Percentiles rank a stretch among this genome's conserved stretches.
phyloP scores from a whole-genome alignment of 73 alveolate genomes.

The Blepharisma japonicum region DNA sequence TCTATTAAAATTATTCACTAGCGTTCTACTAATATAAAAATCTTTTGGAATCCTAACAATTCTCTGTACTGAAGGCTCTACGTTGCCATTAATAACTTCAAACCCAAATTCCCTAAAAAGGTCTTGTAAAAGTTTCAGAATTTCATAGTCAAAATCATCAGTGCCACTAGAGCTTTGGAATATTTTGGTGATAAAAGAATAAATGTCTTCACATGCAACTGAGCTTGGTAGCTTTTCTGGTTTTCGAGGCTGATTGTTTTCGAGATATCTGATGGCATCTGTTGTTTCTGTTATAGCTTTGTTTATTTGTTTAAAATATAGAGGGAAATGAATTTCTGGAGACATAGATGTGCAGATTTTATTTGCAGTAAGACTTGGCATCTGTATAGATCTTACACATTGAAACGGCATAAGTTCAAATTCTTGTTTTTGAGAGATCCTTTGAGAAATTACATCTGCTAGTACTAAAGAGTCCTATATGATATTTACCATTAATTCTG shows the following conservation, averaged over 20 bases:
- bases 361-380: conserved; percentile 13
- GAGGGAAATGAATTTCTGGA: not conserved
- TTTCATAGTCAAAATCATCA: not conserved
- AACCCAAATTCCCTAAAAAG: not conserved
- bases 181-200: no score
- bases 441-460: not conserved
- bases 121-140: not conserved
- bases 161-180: no score
- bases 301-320: not conserved
- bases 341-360: not conserved
- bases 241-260: no score
- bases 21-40: not conserved
- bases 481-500: not conserved
- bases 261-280: not conserved
- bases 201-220: no score
- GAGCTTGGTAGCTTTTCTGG: no score
- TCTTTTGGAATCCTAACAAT: conserved; percentile 10
- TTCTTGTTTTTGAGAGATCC: not conserved
- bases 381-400: not conserved
- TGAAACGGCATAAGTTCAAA: conserved; percentile 2
- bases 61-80: conserved; percentile 1
- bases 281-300: not conserved
- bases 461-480: not conserved
- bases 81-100: not conserved
- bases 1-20: no score